Base-by-base conservation (phyloP, 2,329 filamentous ascomycete species). In the Aspergillus sp. region DNA sequence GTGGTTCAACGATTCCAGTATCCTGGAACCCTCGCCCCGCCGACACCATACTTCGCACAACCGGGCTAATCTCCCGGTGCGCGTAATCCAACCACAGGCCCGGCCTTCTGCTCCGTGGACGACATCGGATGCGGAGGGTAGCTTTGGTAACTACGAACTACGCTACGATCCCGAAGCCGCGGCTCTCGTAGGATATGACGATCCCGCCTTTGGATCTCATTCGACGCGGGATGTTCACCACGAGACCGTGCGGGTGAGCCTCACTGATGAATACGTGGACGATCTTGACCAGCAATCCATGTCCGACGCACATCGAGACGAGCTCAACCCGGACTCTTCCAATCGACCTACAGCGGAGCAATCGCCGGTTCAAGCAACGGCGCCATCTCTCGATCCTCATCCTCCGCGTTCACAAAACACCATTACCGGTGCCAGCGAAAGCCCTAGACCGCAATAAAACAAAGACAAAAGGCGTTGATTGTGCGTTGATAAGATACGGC, bases 11-110 rank as follows among this genome's bases (percentile, higher is more conserved):
- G 62, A 68, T 55, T 67, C 69, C 12, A 67, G 57, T 39, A 58
- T 69, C 22, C 62, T 68, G n/a, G 64, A 67, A 31, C 56, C 57
- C 14, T 57, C 66, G 5, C 55, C 65, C 3, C 49, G 52, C 29
- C 62, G 59, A 9, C 65, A 62, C 16, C 47, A 57, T 45, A 62
- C 58, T n/a, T 42, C 36, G 12, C 29, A 64, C 11, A 55, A 39
- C 9, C 67, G 61, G 22, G 46, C 62, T 24, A 64, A 67, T 56
- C 55, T 73, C 4, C 84, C 84, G 1, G 80, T 86, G 12, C 85
- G 82, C 4, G 78, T 87, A 45, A 85, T 88, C 49, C 85, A 85
- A 5, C 84, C 85, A 2, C 85, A 85, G 61, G 80, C 83, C 42
- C 77, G 81, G 54, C 76, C 78, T 31, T 80, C 80, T 36, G 77